A percentile compares a stretch with the other conserved stretches of the same genome.
phyloP scores from a whole-genome alignment of 2,329 filamentous ascomycete species.

The Aphanoascus verrucosus region DNA sequence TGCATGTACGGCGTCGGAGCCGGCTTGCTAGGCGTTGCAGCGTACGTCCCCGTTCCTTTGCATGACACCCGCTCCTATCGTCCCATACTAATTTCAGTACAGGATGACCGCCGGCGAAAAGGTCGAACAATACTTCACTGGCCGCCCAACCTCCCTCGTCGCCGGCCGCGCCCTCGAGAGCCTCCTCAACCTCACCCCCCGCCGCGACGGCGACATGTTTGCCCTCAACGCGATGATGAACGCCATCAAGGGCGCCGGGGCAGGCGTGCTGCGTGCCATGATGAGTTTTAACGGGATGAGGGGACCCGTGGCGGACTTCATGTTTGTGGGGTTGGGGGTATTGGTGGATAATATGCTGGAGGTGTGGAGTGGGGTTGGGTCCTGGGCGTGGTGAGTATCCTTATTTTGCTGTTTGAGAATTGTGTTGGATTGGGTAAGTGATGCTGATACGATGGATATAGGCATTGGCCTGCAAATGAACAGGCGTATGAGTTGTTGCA shows the following conservation, averaged over 20 bases:
- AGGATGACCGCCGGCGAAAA: constrained; percentile 25
- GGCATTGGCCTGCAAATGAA: constrained; percentile 27
- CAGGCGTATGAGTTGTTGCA: constrained; percentile 26
- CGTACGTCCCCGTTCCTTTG: constrained; percentile 12
- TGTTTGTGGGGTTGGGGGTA: constrained; percentile 24
- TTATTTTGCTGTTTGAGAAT: not conserved
- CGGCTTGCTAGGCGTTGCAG: constrained; percentile 18
- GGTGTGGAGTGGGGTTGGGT: constrained; percentile 22
- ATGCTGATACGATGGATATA: not conserved
- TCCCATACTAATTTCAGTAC: too few species aligned
- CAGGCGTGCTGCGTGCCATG: constrained; percentile 20
- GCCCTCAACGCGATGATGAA: constrained; percentile 23
- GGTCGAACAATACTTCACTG: constrained; percentile 23
- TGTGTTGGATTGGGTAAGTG: not conserved
- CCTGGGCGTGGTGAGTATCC: constrained; percentile 22
- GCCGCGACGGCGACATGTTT: constrained; percentile 18
- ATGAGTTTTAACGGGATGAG: constrained; percentile 27
- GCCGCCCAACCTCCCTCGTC: constrained; percentile 24
- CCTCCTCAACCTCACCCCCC: constrained; percentile 20
- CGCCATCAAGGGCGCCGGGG: constrained; percentile 24
- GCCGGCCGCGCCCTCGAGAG: constrained; percentile 21
- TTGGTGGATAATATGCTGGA: constrained; percentile 25
- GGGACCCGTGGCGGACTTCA: constrained; percentile 24
- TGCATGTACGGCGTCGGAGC: constrained; percentile 11
- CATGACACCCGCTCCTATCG: too few species aligned